phyloP scores from a whole-genome alignment of 768 basidiomycete genomes.

The Rhizopogon salebrosus region DNA sequence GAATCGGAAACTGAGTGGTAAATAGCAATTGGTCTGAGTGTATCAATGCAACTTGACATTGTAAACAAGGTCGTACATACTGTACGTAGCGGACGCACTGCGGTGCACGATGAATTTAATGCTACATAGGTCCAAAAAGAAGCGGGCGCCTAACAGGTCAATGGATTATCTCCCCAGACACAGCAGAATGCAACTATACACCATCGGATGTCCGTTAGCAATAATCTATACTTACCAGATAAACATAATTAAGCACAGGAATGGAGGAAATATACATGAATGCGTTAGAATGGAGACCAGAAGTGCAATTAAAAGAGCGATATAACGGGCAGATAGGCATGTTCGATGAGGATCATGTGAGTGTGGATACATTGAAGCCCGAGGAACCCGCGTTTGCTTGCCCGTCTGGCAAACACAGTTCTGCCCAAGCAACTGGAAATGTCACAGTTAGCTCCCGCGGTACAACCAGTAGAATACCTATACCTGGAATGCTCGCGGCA shows the following conservation, averaged over 20 bases:
- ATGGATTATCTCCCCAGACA: not conserved
- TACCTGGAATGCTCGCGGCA: slow-evolving; percentile 13
- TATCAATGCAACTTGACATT: no score
- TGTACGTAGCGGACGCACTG: no score
- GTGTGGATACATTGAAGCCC: not conserved
- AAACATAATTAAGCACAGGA: no score
- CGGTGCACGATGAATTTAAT: no score
- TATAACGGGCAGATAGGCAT: not conserved
- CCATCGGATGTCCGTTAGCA: no score
- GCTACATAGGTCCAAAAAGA: no score
- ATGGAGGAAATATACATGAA: not conserved
- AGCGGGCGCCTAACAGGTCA: no score
- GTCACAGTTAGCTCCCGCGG: not conserved
- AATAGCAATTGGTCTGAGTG: no score
- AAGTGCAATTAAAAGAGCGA: not conserved
- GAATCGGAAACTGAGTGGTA: no score
- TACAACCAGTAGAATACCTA: not conserved
- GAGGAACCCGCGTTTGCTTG: not conserved
- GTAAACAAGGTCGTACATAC: no score
- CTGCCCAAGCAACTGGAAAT: slow-evolving; percentile 15
- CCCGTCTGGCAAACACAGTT: slow-evolving; percentile 9
- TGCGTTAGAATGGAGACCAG: not conserved
- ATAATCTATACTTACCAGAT: not conserved
- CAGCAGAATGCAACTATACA: not conserved
- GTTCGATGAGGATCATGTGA: not conserved